phyloP scores from a whole-genome alignment of 2,329 filamentous ascomycete genomes.

The Huntiella omanensis region DNA sequence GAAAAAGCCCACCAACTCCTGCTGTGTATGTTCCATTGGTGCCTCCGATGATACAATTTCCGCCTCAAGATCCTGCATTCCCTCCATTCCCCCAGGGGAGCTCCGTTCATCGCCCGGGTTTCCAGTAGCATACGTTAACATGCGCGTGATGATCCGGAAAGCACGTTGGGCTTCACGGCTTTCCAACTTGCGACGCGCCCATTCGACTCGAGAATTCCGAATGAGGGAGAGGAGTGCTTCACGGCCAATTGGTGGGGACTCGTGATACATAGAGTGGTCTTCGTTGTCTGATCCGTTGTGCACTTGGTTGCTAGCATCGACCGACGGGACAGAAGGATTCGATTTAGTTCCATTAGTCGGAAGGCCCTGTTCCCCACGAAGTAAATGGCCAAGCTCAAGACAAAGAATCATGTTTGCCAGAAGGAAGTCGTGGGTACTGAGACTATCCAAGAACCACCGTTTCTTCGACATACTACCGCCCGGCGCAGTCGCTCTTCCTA shows the following conservation, averaged over 20 bases:
- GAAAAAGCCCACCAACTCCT: no score
- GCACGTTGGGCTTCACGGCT: conserved; percentile 16
- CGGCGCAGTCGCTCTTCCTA: conserved; percentile 23
- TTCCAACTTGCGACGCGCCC: conserved; percentile 14
- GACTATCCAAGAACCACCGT: conserved; percentile 24
- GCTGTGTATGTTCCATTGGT: no score
- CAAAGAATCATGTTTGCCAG: conserved; percentile 28
- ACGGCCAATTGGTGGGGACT: conserved; percentile 13
- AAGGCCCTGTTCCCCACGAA: conserved; percentile 5
- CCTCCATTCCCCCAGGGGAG: no score
- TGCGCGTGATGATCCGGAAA: conserved; percentile 17
- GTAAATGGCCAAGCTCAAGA: conserved; percentile 18
- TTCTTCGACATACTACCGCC: conserved; percentile 22
- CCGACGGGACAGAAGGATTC: neutral
- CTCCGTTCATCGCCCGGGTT: neutral
- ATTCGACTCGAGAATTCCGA: conserved; percentile 15
- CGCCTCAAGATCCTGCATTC: no score
- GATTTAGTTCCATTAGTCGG: neutral
- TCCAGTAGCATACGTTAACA: conserved; percentile 17
- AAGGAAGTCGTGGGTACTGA: conserved; percentile 27
- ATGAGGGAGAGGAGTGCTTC: conserved; percentile 16
- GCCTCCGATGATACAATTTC: no score
- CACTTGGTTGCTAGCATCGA: neutral
- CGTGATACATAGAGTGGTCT: neutral
- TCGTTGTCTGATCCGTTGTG: neutral